These are phyloP conservation scores for Teratosphaeria epicoccoides DNA, from an alignment of 2,329 filamentous ascomycete species.

Conservation along the genomic window DNA sequence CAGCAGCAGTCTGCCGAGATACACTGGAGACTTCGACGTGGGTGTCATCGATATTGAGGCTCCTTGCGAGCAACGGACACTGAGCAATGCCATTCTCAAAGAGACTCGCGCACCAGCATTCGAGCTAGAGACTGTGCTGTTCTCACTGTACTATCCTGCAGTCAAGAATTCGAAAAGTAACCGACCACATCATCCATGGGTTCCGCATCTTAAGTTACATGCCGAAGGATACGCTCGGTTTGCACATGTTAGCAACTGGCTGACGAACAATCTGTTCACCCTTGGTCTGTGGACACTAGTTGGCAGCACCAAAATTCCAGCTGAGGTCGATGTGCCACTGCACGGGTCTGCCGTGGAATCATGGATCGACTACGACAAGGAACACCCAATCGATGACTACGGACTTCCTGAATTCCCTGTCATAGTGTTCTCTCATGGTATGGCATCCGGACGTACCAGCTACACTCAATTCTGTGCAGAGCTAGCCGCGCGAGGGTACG, in stretches of 20 bases:
- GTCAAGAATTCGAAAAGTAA: slow-evolving; percentile 15
- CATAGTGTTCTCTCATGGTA: slow-evolving; percentile 38
- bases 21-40: slow-evolving; percentile 34
- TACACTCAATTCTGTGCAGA: slow-evolving; percentile 38
- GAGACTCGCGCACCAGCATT: slow-evolving; percentile 32
- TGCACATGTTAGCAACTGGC: slow-evolving; percentile 27
- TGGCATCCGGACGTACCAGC: slow-evolving; percentile 35
- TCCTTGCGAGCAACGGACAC: slow-evolving; percentile 25
- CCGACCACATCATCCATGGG: slow-evolving; percentile 30
- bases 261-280: slow-evolving; percentile 30
- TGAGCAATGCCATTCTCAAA: slow-evolving; percentile 30
- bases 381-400: slow-evolving; percentile 21
- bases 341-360: slow-evolving; percentile 19
- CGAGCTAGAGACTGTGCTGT: slow-evolving; percentile 34
- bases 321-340: slow-evolving; percentile 33
- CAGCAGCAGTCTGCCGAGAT: slow-evolving; percentile 31
- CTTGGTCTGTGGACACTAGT: slow-evolving; percentile 33
- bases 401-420: slow-evolving; percentile 29
- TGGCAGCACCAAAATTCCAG: slow-evolving; percentile 33
- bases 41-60: slow-evolving; percentile 36
- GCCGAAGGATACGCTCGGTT: slow-evolving; percentile 36
- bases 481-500: slow-evolving; percentile 35
- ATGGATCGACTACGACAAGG: slow-evolving; percentile 20
- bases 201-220: slow-evolving; percentile 33
- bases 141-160: slow-evolving; percentile 38